Base-by-base conservation (phyloP, 495 filamentous ascomycete genomes). In the Apiosordaria backusii region DNA sequence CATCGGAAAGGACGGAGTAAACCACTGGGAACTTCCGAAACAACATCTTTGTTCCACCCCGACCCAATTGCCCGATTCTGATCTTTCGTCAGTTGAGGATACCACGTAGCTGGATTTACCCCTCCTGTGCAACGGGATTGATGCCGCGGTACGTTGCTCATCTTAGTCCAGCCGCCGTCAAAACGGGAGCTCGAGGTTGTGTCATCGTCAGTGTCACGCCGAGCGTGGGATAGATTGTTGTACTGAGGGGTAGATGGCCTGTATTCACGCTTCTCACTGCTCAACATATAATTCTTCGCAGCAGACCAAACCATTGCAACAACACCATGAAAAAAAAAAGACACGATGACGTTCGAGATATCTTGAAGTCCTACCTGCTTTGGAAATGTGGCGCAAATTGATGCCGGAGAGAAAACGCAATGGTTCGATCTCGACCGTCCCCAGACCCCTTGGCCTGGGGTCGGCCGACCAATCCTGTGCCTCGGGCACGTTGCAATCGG, bases 401-500 rank as follows among this genome's bases (percentile, higher is more conserved):
- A 45, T 45, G 35, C 6, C 35, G 35, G 9, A 13, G 3, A 13
- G 35, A 45, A 45, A 15, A 45, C 35, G 35, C 35, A 45, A 55
- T 55, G 52, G 52, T 55, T 55, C 52, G 52, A 55, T 55, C 52
- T 55, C 19, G n/a, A 19, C 52, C n/a, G 52, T 19, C 21, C 57
- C 57, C 21, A 59, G 24, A 59, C 35, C 35, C 35, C 10, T 45
- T 45, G 35, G 35, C 35, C 35, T 45, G 35, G 35, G 35, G 35
- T 45, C 59, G 5, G n/a, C 16, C 16, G 0, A 61, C 59, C 25
- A 45, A 61, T 35, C n/a, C 18, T 45, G 59, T 27, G 26, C 4
- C 59, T 27, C 59, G 10, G 26, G 9, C 26, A 27, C 59, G 59
- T 61, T 40, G 21, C 59, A 61, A 10, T 61, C 59, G 59, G 59